These are phyloP conservation scores for Phytopythium kandeliae DNA, from an alignment of 352 stramenopile genomes.

Conservation along the genomic window DNA sequence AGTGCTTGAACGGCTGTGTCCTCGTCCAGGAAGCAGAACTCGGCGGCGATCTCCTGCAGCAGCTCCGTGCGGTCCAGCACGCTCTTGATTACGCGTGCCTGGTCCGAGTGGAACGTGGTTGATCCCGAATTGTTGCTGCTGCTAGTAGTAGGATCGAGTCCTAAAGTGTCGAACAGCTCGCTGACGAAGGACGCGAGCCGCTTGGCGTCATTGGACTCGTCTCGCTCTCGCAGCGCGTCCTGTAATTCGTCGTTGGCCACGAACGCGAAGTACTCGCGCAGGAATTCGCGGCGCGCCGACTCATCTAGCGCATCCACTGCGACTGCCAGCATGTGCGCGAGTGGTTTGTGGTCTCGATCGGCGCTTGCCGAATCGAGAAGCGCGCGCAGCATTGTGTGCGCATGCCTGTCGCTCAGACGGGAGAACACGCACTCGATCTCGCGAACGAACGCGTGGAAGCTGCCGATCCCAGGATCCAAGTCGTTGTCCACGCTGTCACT, in stretches of 20 bases:
- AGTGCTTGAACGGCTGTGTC: slow-evolving; percentile 13
- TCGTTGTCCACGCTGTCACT: not conserved
- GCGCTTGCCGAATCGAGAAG: slow-evolving; percentile 32
- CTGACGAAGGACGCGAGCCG: slow-evolving; percentile 37
- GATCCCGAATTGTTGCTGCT: not conserved
- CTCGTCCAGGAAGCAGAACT: slow-evolving; percentile 35
- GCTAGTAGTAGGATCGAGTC: slow-evolving; percentile 7
- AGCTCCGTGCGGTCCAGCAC: slow-evolving; percentile 54
- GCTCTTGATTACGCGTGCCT: slow-evolving; percentile 39
- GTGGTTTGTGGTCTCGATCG: slow-evolving; percentile 26
- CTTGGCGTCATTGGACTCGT: slow-evolving; percentile 60
- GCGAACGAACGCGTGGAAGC: slow-evolving; percentile 30
- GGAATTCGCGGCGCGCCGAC: slow-evolving; percentile 33
- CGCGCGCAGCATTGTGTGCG: slow-evolving; percentile 24
- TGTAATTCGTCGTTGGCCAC: slow-evolving; percentile 44
- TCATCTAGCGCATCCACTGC: slow-evolving; percentile 39
- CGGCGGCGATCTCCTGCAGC: slow-evolving; percentile 44
- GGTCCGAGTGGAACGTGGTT: slow-evolving; percentile 43
- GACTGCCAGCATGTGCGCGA: slow-evolving; percentile 33
- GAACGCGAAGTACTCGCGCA: slow-evolving; percentile 58
- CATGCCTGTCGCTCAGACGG: slow-evolving; percentile 26
- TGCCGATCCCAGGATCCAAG: not conserved
- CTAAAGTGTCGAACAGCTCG: slow-evolving; percentile 38
- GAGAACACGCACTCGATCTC: slow-evolving; percentile 50
- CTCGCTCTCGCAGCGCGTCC: slow-evolving; percentile 34